Evolutionary conservation across 2,329 filamentous ascomycete genomes (phyloP).

Genomic region (Orbilia oligospora): DNA sequence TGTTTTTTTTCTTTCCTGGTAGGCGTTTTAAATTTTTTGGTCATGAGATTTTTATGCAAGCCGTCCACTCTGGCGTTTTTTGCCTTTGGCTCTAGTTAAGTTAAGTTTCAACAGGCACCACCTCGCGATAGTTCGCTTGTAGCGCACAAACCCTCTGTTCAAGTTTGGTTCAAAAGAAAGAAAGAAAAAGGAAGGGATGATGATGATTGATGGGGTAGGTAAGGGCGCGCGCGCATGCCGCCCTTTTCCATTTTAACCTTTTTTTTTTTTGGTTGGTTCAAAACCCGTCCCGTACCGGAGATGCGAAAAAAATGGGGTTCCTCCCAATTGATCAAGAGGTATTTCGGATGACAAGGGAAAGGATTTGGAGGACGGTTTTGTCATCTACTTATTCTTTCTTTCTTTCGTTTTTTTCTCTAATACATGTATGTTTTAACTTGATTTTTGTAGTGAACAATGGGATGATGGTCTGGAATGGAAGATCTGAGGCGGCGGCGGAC

Average conservation of each 20-base stretch:
- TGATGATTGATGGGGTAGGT: slow-evolving; percentile 7
- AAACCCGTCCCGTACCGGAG: slow-evolving; percentile 47
- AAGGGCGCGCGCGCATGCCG: slow-evolving; percentile 25
- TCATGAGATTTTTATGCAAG: slow-evolving; percentile 10
- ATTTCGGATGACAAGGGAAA: slow-evolving; percentile 1
- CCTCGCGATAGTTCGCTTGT: slow-evolving; percentile 5
- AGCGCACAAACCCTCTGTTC: slow-evolving; percentile 7
- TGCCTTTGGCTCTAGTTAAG: background rate
- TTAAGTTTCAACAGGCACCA: slow-evolving; percentile 8
- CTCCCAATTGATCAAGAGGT: background rate
- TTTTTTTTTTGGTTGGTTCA: background rate
- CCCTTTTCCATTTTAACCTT: slow-evolving; percentile 6
- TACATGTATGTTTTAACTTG: background rate
- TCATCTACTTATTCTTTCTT: no score
- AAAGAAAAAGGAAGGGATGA: background rate
- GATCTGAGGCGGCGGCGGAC: slow-evolving; percentile 2
- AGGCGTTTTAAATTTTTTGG: slow-evolving; percentile 4
- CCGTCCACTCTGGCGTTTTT: background rate
- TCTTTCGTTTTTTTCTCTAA: slow-evolving; percentile 1
- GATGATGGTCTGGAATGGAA: slow-evolving; percentile 8
- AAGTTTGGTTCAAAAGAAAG: background rate
- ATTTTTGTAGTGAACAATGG: background rate
- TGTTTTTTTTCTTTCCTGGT: background rate
- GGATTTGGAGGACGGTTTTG: no score
- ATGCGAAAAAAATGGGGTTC: slow-evolving; percentile 1